Evolutionary conservation across 768 basidiomycete genomes (phyloP).

Genomic region (Mycena rosella): DNA sequence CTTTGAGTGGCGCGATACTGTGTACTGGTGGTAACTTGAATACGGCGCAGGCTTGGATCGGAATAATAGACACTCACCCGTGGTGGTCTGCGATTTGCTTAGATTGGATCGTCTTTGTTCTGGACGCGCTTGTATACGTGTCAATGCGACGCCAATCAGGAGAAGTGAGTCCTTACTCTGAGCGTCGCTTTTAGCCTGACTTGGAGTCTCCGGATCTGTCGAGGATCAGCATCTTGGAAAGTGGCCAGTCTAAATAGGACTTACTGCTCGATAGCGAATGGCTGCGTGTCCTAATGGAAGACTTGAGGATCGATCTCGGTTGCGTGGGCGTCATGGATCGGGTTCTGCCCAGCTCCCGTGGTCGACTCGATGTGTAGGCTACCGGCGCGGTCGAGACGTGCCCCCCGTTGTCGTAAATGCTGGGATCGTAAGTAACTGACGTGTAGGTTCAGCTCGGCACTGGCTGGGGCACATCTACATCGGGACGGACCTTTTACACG

Average conservation of each 20-base stretch:
- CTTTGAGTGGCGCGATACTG: slow-evolving; percentile 49
- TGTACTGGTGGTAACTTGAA: slow-evolving; percentile 7
- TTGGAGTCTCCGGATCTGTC: background rate
- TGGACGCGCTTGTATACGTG: background rate
- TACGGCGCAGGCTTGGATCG: background rate
- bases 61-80: slow-evolving; percentile 1
- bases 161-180: background rate
- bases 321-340: slow-evolving; percentile 6
- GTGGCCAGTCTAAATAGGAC: background rate
- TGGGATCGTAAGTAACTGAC: background rate
- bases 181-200: background rate
- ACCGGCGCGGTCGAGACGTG: background rate
- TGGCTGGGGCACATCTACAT: background rate
- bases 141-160: background rate
- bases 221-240: background rate
- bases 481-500: background rate
- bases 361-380: background rate
- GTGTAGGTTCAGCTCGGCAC: background rate
- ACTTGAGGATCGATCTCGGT: background rate
- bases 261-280: slow-evolving; percentile 12
- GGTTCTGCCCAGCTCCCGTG: background rate
- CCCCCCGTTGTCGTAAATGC: background rate
- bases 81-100: background rate
- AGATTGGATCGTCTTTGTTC: slow-evolving; percentile 1
- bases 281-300: background rate